Percentiles rank a stretch among this genome's conserved stretches.
Evolutionary conservation across 345 rosid genomes (phyloP).

Genomic region (Gossypium longicalyx): DNA sequence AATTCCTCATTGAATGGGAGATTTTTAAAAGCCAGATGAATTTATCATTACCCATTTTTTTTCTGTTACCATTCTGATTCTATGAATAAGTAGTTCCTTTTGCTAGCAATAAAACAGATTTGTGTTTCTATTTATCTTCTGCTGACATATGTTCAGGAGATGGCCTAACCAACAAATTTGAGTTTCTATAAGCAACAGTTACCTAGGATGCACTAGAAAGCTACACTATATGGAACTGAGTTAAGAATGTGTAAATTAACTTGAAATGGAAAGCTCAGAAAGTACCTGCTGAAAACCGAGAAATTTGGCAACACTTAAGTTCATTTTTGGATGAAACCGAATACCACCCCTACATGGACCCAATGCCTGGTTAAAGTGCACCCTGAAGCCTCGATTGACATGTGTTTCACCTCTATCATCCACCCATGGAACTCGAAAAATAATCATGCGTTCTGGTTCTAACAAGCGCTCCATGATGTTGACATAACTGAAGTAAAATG

Average conservation of each 20-base stretch:
- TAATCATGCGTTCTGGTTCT: slow-evolving; percentile 91
- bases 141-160: neutral
- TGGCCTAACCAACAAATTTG: neutral
- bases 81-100: neutral
- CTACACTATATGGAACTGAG: neutral
- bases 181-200: neutral
- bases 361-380: slow-evolving; percentile 89
- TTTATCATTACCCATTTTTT: neutral
- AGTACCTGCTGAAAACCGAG: slow-evolving; percentile 93
- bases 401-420: slow-evolving; percentile 99
- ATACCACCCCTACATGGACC: slow-evolving; percentile 99
- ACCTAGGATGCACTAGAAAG: slow-evolving; percentile 7
- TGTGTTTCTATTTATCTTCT: slow-evolving; percentile 10
- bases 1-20: neutral
- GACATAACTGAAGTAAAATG: slow-evolving; percentile 64
- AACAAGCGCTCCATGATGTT: slow-evolving; percentile 89
- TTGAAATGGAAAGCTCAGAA: slow-evolving; percentile 14
- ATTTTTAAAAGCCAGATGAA: slow-evolving; percentile 5
- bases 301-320: slow-evolving; percentile 85
- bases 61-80: neutral
- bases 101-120: neutral
- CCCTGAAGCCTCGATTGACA: slow-evolving; percentile 92
- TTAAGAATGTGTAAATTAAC: slow-evolving; percentile 8
- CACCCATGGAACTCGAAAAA: slow-evolving; percentile 95
- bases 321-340: slow-evolving; percentile 89